Percentiles rank a stretch among this genome's conserved stretches.
phyloP scores from a whole-genome alignment of 1,284 basidiomycete species.

The Testicularia cyperi region DNA sequence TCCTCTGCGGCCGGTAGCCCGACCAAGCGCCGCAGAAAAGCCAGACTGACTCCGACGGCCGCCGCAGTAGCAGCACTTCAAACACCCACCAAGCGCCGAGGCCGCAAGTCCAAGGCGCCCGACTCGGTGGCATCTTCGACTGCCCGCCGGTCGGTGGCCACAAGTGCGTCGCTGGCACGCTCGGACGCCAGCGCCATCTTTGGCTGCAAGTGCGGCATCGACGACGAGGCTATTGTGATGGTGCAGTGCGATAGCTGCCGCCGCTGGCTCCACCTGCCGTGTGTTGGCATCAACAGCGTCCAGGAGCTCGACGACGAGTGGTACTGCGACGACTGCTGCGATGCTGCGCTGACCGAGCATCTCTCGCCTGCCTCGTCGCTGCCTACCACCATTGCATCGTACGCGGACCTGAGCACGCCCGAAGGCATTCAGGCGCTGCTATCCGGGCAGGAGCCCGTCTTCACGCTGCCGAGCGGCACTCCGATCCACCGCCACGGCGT shows the following conservation, averaged over 20 bases:
- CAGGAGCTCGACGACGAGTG: conserved; percentile 56
- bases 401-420: conserved; percentile 37
- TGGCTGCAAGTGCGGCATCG: conserved; percentile 43
- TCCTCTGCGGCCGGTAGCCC: conserved; percentile 7
- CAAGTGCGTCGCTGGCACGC: conserved; percentile 24
- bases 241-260: conserved; percentile 59
- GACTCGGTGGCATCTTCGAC: conserved; percentile 25
- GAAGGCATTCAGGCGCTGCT: conserved; percentile 26
- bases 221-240: conserved; percentile 47
- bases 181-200: conserved; percentile 33
- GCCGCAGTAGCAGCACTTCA: conserved; percentile 12
- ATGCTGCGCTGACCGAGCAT: conserved; percentile 28
- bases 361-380: conserved; percentile 36
- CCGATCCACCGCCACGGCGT: conserved; percentile 34
- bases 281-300: conserved; percentile 52
- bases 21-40: conserved; percentile 17
- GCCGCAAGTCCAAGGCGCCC: conserved; percentile 20
- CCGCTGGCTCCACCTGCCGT: conserved; percentile 58
- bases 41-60: too few relatives aligned
- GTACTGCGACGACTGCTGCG: conserved; percentile 54
- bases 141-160: conserved; percentile 32
- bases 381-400: conserved; percentile 27
- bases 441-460: conserved; percentile 33
- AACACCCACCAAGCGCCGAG: conserved; percentile 17
- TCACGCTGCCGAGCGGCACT: conserved; percentile 32